A percentile compares a stretch with the other conserved stretches of the same genome.
Evolutionary conservation across 768 basidiomycete species (phyloP).

Genomic region (Udeniomyces megalosporus): DNA sequence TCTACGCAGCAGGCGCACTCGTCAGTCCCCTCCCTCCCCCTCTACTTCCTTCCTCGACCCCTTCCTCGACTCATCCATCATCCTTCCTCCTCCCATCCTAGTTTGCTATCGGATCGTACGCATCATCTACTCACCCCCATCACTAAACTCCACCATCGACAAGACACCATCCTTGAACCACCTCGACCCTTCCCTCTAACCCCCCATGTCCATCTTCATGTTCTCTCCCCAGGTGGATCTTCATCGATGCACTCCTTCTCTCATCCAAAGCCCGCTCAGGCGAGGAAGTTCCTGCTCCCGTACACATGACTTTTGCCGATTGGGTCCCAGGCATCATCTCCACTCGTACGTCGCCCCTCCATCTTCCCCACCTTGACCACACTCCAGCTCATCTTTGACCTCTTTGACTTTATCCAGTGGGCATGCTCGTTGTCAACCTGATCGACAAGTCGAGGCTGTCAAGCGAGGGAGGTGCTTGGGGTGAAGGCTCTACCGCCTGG

Average conservation of each 20-base stretch:
- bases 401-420: constrained; percentile 32
- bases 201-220: constrained; percentile 50
- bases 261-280: constrained; percentile 61
- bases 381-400: too few relatives aligned
- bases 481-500: constrained; percentile 71
- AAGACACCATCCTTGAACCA: too few relatives aligned
- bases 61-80: not conserved
- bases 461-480: constrained; percentile 38
- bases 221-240: constrained; percentile 44
- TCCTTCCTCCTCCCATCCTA: constrained; percentile 1
- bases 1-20: constrained; percentile 80
- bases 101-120: constrained; percentile 1
- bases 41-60: not conserved
- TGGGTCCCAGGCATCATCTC: constrained; percentile 96
- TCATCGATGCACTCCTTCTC: constrained; percentile 84
- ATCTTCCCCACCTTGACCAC: too few relatives aligned
- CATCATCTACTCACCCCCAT: too few relatives aligned
- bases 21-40: constrained; percentile 38
- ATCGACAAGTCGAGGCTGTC: constrained; percentile 85
- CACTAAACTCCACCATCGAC: not conserved
- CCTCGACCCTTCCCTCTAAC: constrained; percentile 45
- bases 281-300: constrained; percentile 50
- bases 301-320: constrained; percentile 81
- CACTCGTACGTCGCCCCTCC: constrained; percentile 34
- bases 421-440: constrained; percentile 78